Evolutionary conservation across 768 basidiomycete genomes (phyloP), one percentile per base, ranked within the genome.

Genomic region (Leccinum imitatum): DNA sequence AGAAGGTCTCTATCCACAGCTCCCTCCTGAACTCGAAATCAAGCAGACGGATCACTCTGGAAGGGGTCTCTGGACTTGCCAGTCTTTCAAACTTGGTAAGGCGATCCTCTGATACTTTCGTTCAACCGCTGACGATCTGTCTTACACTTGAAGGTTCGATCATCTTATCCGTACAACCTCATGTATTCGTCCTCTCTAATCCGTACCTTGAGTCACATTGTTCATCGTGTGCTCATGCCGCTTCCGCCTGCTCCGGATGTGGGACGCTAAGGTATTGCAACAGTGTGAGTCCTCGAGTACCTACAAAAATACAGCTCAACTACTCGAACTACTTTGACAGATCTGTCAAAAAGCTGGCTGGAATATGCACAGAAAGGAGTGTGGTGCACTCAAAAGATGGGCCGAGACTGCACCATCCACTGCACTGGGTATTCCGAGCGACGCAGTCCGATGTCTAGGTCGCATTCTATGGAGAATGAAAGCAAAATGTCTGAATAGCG

Each of bases 281-380:
- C 56, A 63, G 77, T 15, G 91, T 93, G 68, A 39, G 87, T 75
- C 4, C 14, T 52, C 9, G n/a, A 21, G 15, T 11, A 14, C 30
- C 35, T 19, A 1, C 14, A n/a, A 5, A 39, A 33, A 37, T 14
- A 21, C n/a, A 15, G 17, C 47, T 59, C 23, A 31, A 46, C 63
- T 47, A 10, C n/a, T 19, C 17, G 2, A 48, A n/a, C n/a, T n/a
- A 10, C 33, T 53, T 27, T 35, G 41, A 51, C 39, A 66, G 65
- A 91, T 87, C 41, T 94, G 92, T 67, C 91, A 93, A 76, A 84
- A 75, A 46, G 69, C 71, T 30, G 93, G 92, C 64, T 94, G 93
- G 94, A 21, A 67, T 0, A 37, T 82, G 3, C 95, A 97, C 72
- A 91, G 87, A 71, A 71, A 73, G 1, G 95, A 98, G 79, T 98